Percentiles rank a stretch among this genome's conserved stretches.
These are phyloP conservation scores for Gonapodya prolifera DNA, from an alignment of 192 early-diverging fungal species.

Conservation along the genomic window DNA sequence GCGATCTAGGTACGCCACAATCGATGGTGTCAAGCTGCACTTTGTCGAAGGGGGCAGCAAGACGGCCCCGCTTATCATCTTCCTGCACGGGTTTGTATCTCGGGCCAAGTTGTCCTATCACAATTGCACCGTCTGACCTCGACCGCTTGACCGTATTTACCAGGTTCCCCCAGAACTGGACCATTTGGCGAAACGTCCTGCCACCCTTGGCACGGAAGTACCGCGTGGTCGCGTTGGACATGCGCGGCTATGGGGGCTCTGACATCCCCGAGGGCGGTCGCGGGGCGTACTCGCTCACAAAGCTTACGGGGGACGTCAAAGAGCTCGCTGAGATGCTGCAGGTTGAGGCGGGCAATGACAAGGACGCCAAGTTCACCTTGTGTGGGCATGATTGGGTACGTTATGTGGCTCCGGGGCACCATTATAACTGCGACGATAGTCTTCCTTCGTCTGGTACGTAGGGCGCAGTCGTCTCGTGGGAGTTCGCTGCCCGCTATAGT, in stretches of 20 bases:
- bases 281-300: neutral
- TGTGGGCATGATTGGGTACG: neutral
- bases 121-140: neutral
- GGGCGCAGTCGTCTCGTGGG: neutral
- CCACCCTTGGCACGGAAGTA: neutral
- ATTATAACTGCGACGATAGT: neutral
- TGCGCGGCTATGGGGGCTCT: neutral
- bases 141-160: too few species aligned
- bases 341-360: neutral
- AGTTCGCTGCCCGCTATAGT: neutral
- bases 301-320: neutral
- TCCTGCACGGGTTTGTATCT: neutral
- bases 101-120: neutral
- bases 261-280: neutral
- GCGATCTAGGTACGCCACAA: neutral
- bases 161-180: neutral
- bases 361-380: neutral
- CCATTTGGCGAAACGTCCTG: neutral
- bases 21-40: neutral
- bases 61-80: neutral
- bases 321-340: neutral
- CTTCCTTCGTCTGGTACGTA: neutral
- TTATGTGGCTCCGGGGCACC: neutral
- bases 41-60: neutral
- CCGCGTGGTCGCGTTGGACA: neutral